Conservation (phyloP, 768 basidiomycete species). For the Guyanaporus albipodus region DNA sequence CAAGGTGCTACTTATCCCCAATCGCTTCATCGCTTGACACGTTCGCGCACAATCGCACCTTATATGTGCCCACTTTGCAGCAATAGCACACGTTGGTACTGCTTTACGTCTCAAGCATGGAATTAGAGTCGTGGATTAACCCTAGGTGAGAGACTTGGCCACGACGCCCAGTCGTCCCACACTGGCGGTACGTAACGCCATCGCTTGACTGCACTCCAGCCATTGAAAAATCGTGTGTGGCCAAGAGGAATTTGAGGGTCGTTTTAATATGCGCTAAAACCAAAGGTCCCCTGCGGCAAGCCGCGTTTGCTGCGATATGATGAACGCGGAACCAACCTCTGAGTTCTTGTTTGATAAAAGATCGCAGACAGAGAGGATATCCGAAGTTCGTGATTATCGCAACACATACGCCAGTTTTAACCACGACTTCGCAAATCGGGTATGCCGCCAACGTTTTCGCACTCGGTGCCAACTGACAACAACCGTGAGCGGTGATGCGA, state of each 20-base stretch:
- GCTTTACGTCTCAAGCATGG: neutral
- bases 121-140: neutral
- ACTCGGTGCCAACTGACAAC: neutral
- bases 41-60: neutral
- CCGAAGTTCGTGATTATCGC: constrained; percentile 1
- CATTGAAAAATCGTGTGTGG: neutral
- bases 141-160: neutral
- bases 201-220: neutral
- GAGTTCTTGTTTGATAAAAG: neutral
- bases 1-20: neutral
- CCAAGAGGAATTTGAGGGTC: neutral
- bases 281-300: neutral
- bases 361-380: constrained; percentile 1
- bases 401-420: constrained; percentile 15
- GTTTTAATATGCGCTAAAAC: neutral
- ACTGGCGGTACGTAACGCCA: neutral
- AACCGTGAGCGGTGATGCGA: constrained; percentile 6
- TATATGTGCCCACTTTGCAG: neutral
- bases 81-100: neutral
- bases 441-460: neutral
- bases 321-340: neutral
- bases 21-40: neutral
- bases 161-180: neutral
- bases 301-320: neutral
- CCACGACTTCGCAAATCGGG: neutral